Conservation (phyloP, 1,284 basidiomycete species). For the Ceratobasidium sp. region DNA sequence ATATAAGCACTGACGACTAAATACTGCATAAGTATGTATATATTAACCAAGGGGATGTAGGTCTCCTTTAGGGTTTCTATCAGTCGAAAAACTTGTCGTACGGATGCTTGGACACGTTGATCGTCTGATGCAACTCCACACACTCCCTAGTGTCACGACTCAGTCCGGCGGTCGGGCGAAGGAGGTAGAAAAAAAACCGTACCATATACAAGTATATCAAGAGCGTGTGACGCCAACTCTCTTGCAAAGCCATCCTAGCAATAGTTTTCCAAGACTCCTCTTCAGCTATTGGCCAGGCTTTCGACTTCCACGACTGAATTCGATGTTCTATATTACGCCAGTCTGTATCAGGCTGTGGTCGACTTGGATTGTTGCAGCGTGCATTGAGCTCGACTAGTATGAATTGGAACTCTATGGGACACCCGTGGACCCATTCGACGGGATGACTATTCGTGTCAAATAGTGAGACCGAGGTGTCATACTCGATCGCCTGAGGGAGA, state of each 20-base stretch:
- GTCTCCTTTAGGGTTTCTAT: not conserved
- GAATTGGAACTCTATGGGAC: not conserved
- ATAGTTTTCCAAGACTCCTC: conserved; percentile 8
- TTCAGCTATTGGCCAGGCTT: no score
- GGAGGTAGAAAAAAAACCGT: no score
- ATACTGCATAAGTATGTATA: not conserved
- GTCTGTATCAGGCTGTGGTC: not conserved
- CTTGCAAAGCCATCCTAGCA: not conserved
- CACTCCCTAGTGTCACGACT: not conserved
- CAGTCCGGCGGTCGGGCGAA: not conserved
- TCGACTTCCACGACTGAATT: not conserved
- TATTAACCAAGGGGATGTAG: not conserved
- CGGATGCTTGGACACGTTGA: not conserved
- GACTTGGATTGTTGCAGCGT: not conserved
- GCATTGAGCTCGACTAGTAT: conserved; percentile 7
- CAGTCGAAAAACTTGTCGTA: conserved; percentile 1
- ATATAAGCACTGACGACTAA: not conserved
- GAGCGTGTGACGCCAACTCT: conserved; percentile 1
- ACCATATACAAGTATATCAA: conserved; percentile 8
- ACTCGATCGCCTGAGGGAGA: conserved; percentile 7
- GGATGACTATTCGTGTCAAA: not conserved
- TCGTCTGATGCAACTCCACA: not conserved
- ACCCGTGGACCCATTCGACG: conserved; percentile 22
- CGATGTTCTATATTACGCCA: conserved; percentile 1
- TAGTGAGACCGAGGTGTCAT: conserved; percentile 1